phyloP scores from a whole-genome alignment of 192 early-diverging fungal genomes.

The Oehlia diaphana region DNA sequence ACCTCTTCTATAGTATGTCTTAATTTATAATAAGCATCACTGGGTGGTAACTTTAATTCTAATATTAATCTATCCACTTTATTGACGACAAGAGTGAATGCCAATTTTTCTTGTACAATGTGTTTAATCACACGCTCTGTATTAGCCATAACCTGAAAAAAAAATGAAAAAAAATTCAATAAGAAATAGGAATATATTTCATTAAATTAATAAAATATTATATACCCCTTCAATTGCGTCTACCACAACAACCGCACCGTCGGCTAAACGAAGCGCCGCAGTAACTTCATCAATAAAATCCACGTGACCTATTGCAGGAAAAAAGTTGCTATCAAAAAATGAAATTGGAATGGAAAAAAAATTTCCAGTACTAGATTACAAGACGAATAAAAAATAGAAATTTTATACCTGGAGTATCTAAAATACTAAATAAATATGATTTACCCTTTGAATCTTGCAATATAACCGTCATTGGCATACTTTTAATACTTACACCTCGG shows the following conservation, averaged over 20 bases:
- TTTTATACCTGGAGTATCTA: constrained; percentile 85
- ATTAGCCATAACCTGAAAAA: constrained; percentile 77
- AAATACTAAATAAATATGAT: constrained; percentile 84
- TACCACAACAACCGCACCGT: constrained; percentile 90
- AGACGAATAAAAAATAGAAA: not conserved
- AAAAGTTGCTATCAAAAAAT: not conserved
- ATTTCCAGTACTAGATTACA: not conserved
- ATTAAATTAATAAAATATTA: not conserved
- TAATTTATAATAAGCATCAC: constrained; percentile 96
- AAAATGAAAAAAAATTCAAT: not conserved
- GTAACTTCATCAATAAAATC: constrained; percentile 94
- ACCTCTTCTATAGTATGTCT: constrained; percentile 96
- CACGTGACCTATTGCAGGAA: constrained; percentile 67
- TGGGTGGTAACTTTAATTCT: constrained; percentile 94
- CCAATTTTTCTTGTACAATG: constrained; percentile 73
- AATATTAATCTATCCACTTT: constrained; percentile 98
- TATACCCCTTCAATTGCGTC: constrained; percentile 92
- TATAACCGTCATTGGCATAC: constrained; percentile 90
- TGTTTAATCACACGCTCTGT: constrained; percentile 87
- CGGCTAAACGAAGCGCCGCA: constrained; percentile 80
- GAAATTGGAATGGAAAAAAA: not conserved
- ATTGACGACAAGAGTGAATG: constrained; percentile 90
- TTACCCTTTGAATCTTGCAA: constrained; percentile 86
- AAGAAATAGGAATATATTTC: not conserved
- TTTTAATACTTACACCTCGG: constrained; percentile 89